Evolutionary conservation across 495 filamentous ascomycete genomes (phyloP).

Genomic region (Xylaria nigripes): DNA sequence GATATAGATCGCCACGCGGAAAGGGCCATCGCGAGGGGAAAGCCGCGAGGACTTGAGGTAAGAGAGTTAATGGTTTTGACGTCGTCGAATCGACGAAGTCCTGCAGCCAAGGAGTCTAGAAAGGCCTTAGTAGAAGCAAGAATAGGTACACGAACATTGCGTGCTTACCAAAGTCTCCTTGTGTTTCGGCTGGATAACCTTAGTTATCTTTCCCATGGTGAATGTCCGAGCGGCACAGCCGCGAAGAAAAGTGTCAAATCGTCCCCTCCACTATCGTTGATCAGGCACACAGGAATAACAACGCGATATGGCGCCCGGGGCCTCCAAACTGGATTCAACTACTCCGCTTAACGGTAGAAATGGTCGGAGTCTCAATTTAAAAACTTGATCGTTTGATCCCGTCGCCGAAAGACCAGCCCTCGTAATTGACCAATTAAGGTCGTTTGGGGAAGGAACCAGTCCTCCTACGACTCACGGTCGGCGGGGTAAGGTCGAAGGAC

Average conservation of each 20-base stretch:
- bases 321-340: constrained; percentile 24
- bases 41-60: constrained; percentile 65
- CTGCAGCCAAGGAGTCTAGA: constrained; percentile 76
- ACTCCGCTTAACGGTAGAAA: constrained; percentile 15
- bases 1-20: constrained; percentile 92
- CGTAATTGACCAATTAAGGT: constrained; percentile 8
- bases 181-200: constrained; percentile 85
- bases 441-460: constrained; percentile 6
- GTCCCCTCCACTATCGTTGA: constrained; percentile 43
- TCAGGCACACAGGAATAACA: constrained; percentile 29
- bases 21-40: constrained; percentile 92
- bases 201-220: constrained; percentile 94
- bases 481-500: background rate
- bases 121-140: constrained; percentile 24
- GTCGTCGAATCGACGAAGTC: constrained; percentile 64
- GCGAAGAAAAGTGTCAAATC: constrained; percentile 33
- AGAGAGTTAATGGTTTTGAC: constrained; percentile 60
- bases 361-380: constrained; percentile 8
- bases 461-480: constrained; percentile 6
- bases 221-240: constrained; percentile 45
- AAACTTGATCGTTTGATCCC: constrained; percentile 12
- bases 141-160: constrained; percentile 11
- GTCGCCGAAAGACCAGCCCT: constrained; percentile 23
- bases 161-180: constrained; percentile 81
- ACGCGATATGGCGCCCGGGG: constrained; percentile 27